Conservation (phyloP, 441 rosid genomes). For the Jatropha podagrica region DNA sequence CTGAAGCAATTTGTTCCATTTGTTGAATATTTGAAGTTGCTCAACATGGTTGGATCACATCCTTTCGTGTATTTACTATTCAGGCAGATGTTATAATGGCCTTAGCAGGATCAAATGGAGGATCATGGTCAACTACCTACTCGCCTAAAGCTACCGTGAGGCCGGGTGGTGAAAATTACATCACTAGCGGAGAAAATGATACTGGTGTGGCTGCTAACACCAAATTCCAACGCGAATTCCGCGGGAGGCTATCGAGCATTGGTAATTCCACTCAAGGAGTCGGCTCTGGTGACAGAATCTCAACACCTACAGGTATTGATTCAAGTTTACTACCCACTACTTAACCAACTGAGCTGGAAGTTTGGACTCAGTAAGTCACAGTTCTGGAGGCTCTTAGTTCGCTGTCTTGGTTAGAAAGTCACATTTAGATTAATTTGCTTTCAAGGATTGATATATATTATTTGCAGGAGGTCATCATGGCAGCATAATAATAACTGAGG, state of each 20-base stretch:
- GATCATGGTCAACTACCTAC: slow-evolving; percentile 85
- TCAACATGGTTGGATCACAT: too few species aligned
- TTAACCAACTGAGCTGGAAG: too few species aligned
- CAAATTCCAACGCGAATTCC: slow-evolving; percentile 42
- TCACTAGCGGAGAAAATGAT: slow-evolving; percentile 44
- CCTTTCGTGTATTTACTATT: not conserved
- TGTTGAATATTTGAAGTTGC: too few species aligned
- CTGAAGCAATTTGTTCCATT: too few species aligned
- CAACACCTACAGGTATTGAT: slow-evolving; percentile 48
- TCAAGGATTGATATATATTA: not conserved
- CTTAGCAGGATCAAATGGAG: slow-evolving; percentile 94
- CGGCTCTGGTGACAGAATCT: slow-evolving; percentile 41
- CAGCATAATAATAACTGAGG: slow-evolving; percentile 32
- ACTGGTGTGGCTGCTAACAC: slow-evolving; percentile 37
- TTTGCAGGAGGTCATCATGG: slow-evolving; percentile 50
- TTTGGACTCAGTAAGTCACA: too few species aligned
- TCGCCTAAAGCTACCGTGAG: slow-evolving; percentile 49
- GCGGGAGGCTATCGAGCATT: slow-evolving; percentile 36
- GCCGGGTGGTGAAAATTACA: slow-evolving; percentile 36
- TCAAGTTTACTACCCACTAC: not conserved
- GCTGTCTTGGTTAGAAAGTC: not conserved
- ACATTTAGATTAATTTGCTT: not conserved
- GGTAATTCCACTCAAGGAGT: slow-evolving; percentile 33
- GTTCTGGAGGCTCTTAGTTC: not conserved
- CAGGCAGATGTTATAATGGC: slow-evolving; percentile 98